Conservation (phyloP, 192 early-diverging fungal species). For the Backusella macrospora region DNA sequence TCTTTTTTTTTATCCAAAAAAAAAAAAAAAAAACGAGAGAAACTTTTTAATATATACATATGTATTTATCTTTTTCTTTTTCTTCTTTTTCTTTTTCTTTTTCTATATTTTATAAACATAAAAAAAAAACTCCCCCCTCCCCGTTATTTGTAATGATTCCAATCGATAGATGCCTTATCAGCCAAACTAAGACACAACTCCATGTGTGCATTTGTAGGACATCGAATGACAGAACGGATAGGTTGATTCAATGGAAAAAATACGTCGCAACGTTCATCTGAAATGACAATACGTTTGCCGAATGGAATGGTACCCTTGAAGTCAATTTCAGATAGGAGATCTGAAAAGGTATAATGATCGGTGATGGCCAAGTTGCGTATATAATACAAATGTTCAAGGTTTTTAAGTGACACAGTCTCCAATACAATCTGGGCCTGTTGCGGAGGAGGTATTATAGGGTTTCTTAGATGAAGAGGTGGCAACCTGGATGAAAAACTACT, state of each 20-base stretch:
- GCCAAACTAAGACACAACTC: slow-evolving; percentile 37
- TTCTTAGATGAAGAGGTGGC: slow-evolving; percentile 20
- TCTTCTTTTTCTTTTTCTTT: too few species aligned
- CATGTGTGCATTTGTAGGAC: slow-evolving; percentile 25
- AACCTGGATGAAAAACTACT: slow-evolving; percentile 16
- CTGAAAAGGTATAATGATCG: slow-evolving; percentile 38
- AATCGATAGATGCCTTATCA: slow-evolving; percentile 35
- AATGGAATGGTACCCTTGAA: slow-evolving; percentile 31
- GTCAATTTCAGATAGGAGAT: slow-evolving; percentile 36
- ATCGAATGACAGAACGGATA: slow-evolving; percentile 36
- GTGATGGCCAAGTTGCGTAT: slow-evolving; percentile 42
- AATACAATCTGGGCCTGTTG: slow-evolving; percentile 12
- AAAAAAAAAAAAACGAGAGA: not conserved
- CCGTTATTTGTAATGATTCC: slow-evolving; percentile 23
- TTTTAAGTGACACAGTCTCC: slow-evolving; percentile 36
- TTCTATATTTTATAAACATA: not conserved
- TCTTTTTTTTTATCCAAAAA: too few species aligned
- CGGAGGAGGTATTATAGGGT: slow-evolving; percentile 5
- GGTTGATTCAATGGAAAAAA: slow-evolving; percentile 38
- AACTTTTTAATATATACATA: not conserved
- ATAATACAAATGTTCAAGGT: slow-evolving; percentile 29
- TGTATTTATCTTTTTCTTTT: not conserved
- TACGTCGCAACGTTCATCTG: slow-evolving; percentile 28
- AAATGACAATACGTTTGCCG: slow-evolving; percentile 42
- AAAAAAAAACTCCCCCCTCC: too few species aligned